A percentile compares a stretch with the other conserved stretches of the same genome.
phyloP scores from a whole-genome alignment of 2,329 filamentous ascomycete species.

The Thermoascus crustaceus region DNA sequence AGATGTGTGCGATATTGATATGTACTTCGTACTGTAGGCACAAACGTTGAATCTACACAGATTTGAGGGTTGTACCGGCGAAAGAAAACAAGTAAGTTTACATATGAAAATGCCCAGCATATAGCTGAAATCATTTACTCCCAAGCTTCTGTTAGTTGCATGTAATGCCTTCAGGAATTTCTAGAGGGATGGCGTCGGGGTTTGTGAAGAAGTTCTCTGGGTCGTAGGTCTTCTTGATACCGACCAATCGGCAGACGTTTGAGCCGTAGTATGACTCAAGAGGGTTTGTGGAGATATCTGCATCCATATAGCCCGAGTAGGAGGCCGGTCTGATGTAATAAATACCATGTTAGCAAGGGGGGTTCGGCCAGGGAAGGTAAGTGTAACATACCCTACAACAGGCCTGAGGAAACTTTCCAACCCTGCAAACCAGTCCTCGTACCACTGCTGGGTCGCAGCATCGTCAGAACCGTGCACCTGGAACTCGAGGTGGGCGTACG shows the following conservation, averaged over 20 bases:
- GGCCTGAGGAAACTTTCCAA: slow-evolving; percentile 11
- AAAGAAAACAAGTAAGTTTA: too few relatives aligned
- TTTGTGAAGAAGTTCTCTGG: slow-evolving; percentile 1
- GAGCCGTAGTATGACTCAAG: slow-evolving; percentile 7
- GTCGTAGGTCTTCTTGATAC: slow-evolving; percentile 1
- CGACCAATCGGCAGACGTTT: slow-evolving; percentile 6
- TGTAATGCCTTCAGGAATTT: background rate
- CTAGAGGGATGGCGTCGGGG: background rate
- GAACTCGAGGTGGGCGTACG: slow-evolving; percentile 4
- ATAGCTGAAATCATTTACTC: background rate
- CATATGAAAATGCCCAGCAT: too few relatives aligned
- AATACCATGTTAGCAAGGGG: too few relatives aligned
- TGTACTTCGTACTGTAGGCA: too few relatives aligned
- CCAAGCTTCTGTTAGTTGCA: background rate
- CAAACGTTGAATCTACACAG: too few relatives aligned
- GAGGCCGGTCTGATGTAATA: slow-evolving; percentile 4
- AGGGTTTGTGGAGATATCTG: slow-evolving; percentile 7
- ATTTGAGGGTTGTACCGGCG: too few relatives aligned
- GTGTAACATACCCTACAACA: slow-evolving; percentile 7
- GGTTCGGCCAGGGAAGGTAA: background rate
- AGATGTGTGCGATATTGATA: too few relatives aligned
- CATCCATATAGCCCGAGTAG: slow-evolving; percentile 10
- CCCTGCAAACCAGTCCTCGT: slow-evolving; percentile 9
- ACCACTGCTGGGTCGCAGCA: slow-evolving; percentile 3
- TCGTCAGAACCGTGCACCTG: slow-evolving; percentile 6